Percentiles rank a stretch among this genome's conserved stretches.
Evolutionary conservation across 768 basidiomycete genomes (phyloP).

Genomic region (Hebeloma cylindrosporum): DNA sequence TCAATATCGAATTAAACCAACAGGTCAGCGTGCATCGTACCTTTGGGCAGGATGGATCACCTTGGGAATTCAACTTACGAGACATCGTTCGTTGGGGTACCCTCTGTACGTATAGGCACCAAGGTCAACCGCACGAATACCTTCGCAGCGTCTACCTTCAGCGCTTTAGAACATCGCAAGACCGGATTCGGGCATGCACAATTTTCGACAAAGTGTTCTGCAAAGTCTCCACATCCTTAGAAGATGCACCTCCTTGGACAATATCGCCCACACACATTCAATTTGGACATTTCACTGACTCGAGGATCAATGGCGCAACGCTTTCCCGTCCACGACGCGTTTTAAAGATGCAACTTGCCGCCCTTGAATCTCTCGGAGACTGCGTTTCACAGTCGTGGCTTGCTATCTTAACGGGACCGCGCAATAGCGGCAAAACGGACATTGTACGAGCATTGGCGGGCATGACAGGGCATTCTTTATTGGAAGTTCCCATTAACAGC

Average conservation of each 20-base stretch:
- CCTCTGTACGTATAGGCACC: constrained; percentile 35
- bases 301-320: constrained; percentile 37
- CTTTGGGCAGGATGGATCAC: constrained; percentile 80
- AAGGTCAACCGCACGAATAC: constrained; percentile 57
- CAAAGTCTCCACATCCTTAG: constrained; percentile 22
- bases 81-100: constrained; percentile 90
- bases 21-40: constrained; percentile 60
- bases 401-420: constrained; percentile 80
- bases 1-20: constrained; percentile 70
- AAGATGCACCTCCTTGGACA: constrained; percentile 35
- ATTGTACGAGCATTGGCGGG: constrained; percentile 70
- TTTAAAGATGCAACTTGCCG: constrained; percentile 60
- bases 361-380: constrained; percentile 73
- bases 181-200: constrained; percentile 51
- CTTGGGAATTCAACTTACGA: constrained; percentile 98
- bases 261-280: constrained; percentile 53
- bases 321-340: constrained; percentile 46
- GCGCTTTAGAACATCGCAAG: constrained; percentile 76
- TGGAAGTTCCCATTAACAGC: constrained; percentile 77
- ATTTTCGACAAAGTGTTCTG: constrained; percentile 59
- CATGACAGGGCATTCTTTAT: constrained; percentile 64
- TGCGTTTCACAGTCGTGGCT: constrained; percentile 81
- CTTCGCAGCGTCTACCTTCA: constrained; percentile 77
- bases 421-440: constrained; percentile 76
- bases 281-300: constrained; percentile 59